Evolutionary conservation across 305 asterid genomes (phyloP), one percentile per base, ranked within the genome.

Genomic region (Fraxinus sp.): DNA sequence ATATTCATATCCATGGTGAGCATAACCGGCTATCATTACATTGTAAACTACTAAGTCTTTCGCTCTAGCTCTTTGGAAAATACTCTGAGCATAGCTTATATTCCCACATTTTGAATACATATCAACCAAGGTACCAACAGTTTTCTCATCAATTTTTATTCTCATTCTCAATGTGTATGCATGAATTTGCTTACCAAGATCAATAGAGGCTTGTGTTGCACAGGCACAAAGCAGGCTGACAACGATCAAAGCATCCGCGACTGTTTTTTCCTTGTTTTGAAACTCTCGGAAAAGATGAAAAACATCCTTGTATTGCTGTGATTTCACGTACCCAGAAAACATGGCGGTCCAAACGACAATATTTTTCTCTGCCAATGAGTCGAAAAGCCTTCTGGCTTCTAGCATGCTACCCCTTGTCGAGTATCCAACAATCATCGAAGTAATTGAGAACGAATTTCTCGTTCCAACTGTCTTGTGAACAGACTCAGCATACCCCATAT

Each of bases 41-140:
- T 94, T 94, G 89, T 94, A 94, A 16, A 89, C 87, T 37, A 96
- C 87, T 5, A 89, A 68, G 77, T 94, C 99, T 84, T 79, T 89
- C 13, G 32, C 22, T 62, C 52, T 79, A 71, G 84, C 80, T 66
- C 86, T 83, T 68, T 76, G 82, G 24, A 96, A 96, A 46, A 92
- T 78, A 79, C 89, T 90, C 75, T 82, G 68, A 3, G 97, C 95
- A 79, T 90, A 88, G 9, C 73, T 46, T 78, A 93, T 82, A 55
- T 84, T 86, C 10, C 99, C 99, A 75, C 99, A 91, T 84, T 96
- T 94, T 0, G 97, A 89, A 77, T 94, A 96, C 96, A 91, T 93
- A 84, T 96, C 99, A 49, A 94, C 86, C 85, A 93, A 71, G 9
- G 97, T 90, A 81, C 94, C 90, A 5, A 52, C 66, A 28, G 84